phyloP scores from a whole-genome alignment of 2,329 filamentous ascomycete species.

The Fusarium circinatum region DNA sequence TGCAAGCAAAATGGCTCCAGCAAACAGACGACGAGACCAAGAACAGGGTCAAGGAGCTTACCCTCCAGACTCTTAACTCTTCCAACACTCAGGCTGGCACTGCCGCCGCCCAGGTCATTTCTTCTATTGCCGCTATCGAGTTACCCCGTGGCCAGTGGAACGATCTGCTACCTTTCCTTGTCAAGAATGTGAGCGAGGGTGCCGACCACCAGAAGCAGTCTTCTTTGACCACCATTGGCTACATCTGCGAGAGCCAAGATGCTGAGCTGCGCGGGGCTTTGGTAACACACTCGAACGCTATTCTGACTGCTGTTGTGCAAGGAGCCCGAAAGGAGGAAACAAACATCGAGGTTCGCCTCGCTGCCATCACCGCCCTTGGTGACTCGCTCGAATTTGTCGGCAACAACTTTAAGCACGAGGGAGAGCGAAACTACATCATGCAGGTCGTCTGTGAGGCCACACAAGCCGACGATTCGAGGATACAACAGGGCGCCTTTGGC shows the following conservation, averaged over 20 bases:
- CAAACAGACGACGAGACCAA: conserved; percentile 85
- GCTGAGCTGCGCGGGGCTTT: conserved; percentile 83
- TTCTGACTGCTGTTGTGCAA: conserved; percentile 96
- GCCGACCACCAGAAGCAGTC: conserved; percentile 91
- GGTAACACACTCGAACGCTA: conserved; percentile 92
- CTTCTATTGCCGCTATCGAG: conserved; percentile 94
- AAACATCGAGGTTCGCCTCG: conserved; percentile 88
- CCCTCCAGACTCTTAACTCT: conserved; percentile 87
- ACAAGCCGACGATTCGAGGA: conserved; percentile 87
- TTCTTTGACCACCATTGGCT: conserved; percentile 95
- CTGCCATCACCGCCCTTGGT: conserved; percentile 91
- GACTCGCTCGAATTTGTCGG: conserved; percentile 98
- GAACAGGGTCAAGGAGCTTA: conserved; percentile 85
- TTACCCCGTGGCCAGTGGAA: conserved; percentile 93
- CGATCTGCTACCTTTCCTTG: conserved; percentile 87
- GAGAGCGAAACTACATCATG: conserved; percentile 99
- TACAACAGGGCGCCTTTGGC: conserved; percentile 96
- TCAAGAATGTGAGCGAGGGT: conserved; percentile 91
- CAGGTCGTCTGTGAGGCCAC: conserved; percentile 99
- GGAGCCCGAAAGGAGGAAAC: conserved; percentile 96
- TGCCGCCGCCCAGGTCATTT: conserved; percentile 93
- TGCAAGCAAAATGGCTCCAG: conserved; percentile 93
- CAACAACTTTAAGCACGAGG: conserved; percentile 99
- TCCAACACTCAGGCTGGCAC: conserved; percentile 84
- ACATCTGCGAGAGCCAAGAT: conserved; percentile 97